A percentile compares a stretch with the other conserved stretches of the same genome.
phyloP scores from a whole-genome alignment of 495 filamentous ascomycete genomes.

The Hypoxylon cercidicola region DNA sequence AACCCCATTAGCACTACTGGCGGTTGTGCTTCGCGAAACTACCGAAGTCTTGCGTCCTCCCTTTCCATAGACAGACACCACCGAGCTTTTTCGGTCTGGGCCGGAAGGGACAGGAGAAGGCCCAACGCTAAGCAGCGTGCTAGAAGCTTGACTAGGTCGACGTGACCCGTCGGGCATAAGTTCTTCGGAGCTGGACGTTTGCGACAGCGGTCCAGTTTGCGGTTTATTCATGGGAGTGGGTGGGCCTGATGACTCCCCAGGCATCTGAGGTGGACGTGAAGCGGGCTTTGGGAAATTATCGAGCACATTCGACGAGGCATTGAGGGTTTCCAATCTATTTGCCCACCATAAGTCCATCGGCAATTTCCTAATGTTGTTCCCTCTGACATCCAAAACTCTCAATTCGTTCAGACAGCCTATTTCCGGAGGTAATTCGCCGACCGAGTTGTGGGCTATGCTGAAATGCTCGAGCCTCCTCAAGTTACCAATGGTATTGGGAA shows the following conservation, averaged over 20 bases:
- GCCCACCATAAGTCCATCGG: conserved; percentile 95
- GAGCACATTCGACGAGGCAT: conserved; percentile 93
- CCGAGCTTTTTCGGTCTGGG: conserved; percentile 78
- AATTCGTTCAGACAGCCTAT: conserved; percentile 88
- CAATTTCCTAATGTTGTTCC: conserved; percentile 88
- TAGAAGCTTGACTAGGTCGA: conserved; percentile 85
- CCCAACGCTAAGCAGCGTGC: conserved; percentile 76
- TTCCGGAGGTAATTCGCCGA: conserved; percentile 82
- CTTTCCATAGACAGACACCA: conserved; percentile 80
- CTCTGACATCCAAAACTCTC: conserved; percentile 83
- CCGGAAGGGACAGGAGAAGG: conserved; percentile 71
- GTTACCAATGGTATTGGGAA: conserved; percentile 85
- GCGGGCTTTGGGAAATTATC: conserved; percentile 88
- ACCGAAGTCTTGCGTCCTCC: conserved; percentile 84
- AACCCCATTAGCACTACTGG: conserved; percentile 55
- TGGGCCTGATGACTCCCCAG: conserved; percentile 54
- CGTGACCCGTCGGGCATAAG: conserved; percentile 77
- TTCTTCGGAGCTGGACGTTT: conserved; percentile 80
- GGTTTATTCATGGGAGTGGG: conserved; percentile 57
- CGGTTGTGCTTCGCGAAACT: conserved; percentile 70
- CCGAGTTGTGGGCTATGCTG: conserved; percentile 89
- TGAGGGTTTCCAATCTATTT: conserved; percentile 85
- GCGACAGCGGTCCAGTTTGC: conserved; percentile 62
- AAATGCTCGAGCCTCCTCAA: conserved; percentile 87
- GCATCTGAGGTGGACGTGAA: conserved; percentile 67